Evolutionary conservation across 2,329 filamentous ascomycete genomes (phyloP), one percentile per base, ranked within the genome.

Genomic region (Drechslerella stenobrocha): DNA sequence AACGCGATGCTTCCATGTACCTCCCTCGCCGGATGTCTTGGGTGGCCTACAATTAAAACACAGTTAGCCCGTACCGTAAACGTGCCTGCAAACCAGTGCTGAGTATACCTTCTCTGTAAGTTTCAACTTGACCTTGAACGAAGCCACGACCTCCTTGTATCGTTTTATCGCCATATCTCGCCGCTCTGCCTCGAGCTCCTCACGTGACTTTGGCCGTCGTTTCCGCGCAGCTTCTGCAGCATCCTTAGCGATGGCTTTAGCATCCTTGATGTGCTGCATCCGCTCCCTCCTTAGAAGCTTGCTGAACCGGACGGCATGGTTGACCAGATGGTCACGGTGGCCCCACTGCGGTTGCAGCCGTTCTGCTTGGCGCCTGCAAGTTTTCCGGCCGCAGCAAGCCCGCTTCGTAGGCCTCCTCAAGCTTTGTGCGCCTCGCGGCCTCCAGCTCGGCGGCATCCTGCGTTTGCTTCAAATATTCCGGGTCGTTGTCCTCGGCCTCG

Each of bases 251-350:
- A 73, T 72, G 23, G 70, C 64, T 53, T 70, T 72, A 22, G 64
- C 64, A 42, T 69, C 58, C 76, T 90, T 95, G 1, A 92, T 92
- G 76, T 97, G 92, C 9, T 86, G 82, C 70, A 84, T 83, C 72
- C 90, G 88, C 75, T 98, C 93, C 60, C 84, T 83, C 1, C 86
- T 77, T 78, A 97, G 83, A 32, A 97, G 80, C 73, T 85, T 88
- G 47, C 89, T 85, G 72, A 97, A 92, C 72, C 91, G 87, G 9
- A 87, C 75, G 63, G 88, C 86, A 69, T 95, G 91, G 46, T 86
- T 86, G 45, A 88, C 80, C 53, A 97, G 81, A 74, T 97, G 89
- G 74, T 97, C 91, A 74, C 84, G 83, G 72, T 95, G 90, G n/a
- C 87, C 85, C 80, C 89, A 97, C 73, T 93, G 89, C 52, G 83